These are phyloP conservation scores for Selenicereus undatus DNA, from an alignment of 148 eudicot species.

Conservation along the genomic window DNA sequence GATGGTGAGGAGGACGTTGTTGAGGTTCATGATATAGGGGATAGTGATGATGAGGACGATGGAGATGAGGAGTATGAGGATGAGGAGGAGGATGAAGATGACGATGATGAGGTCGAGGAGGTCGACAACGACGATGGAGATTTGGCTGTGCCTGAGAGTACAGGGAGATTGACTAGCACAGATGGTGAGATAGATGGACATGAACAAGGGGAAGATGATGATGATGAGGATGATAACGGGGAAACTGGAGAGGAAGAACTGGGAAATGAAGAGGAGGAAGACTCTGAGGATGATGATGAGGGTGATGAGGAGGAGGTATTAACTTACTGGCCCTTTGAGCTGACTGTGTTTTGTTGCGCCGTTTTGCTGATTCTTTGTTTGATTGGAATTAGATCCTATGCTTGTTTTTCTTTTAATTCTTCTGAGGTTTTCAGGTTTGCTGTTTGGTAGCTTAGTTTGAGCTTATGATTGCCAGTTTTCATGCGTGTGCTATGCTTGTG, in stretches of 20 bases:
- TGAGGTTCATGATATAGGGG: constrained; percentile 39
- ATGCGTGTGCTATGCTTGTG: background rate
- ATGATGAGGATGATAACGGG: constrained; percentile 71
- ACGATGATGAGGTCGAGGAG: constrained; percentile 61
- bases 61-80: constrained; percentile 42
- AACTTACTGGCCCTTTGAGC: background rate
- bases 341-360: background rate
- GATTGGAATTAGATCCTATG: background rate
- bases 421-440: background rate
- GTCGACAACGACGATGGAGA: constrained; percentile 61
- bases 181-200: constrained; percentile 87
- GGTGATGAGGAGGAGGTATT: constrained; percentile 55
- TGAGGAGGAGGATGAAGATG: constrained; percentile 56
- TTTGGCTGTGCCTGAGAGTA: constrained; percentile 42
- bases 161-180: constrained; percentile 39
- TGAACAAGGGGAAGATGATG: constrained; percentile 77
- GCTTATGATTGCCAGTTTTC: background rate
- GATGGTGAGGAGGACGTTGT: constrained; percentile 48
- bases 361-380: background rate
- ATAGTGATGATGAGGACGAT: constrained; percentile 47
- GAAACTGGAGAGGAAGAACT: constrained; percentile 73
- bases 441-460: background rate
- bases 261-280: constrained; percentile 48
- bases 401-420: background rate
- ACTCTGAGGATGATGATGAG: constrained; percentile 47